Base-by-base conservation (phyloP, 345 rosid genomes). In the Ceriops zippeliana region DNA sequence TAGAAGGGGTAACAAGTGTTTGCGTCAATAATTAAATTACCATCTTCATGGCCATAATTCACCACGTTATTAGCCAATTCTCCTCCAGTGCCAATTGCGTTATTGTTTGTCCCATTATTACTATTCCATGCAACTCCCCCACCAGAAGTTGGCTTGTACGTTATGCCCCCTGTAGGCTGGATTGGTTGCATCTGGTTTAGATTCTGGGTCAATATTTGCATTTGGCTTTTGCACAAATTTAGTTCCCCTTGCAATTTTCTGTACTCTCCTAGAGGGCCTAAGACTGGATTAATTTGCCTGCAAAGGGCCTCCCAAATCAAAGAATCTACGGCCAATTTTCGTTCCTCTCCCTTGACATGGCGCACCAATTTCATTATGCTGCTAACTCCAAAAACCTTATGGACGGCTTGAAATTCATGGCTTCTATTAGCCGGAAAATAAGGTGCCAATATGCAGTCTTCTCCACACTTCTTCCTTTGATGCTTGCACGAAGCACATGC, bases 221-320 rank as follows among this genome's bases (percentile, higher is more conserved):
- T 57, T 30, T 71, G 79, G 46, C 68, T 73, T 75, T 70, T 90
- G 62, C 70, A 86, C 46, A 76, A 46, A 46, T 61, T 80, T 1
- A 93, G 88, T 37, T 93, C 90, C 6, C 89, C 86, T 5, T 69
- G 74, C 0, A 86, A 5, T 67, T 78, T 87, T 27, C 67, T 78
- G 59, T 79, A 89, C 76, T 90, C 92, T 21, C 90, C 93, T 2
- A 82, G 85, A 0, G 90, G 73, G 0, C 97, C 97, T 24, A 76
- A 81, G 5, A 91, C 79, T 0, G 93, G 96, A 69, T 95, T 91
- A 30, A 79, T 82, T 51, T 83, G 86, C 76, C 99, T 77, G 52
- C 89, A 86, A 19, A 61, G 47, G 6, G 99, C 96, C 76, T 91
- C 96, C 99, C 97, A 91, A 11, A 90, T 75, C 4, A 95, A 62